phyloP scores from a whole-genome alignment of 176 grass and related monocot genomes.

The Saccharum spontaneum region DNA sequence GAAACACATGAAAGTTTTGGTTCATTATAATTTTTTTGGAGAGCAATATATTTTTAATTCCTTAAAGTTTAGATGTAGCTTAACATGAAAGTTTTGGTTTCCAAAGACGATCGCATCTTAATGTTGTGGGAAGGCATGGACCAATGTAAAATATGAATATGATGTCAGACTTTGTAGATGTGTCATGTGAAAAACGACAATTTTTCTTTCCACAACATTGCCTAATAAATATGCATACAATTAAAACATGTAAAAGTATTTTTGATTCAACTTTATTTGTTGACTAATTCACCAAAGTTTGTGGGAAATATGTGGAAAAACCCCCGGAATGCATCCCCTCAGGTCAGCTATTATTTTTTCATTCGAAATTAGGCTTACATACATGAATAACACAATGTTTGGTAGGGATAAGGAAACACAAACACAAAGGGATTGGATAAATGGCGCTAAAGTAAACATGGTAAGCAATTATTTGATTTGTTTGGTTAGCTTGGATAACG shows the following conservation, averaged over 20 bases:
- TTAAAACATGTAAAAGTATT: not conserved
- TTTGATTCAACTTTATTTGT: not conserved
- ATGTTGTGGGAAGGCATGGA: not conserved
- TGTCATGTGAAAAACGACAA: not conserved
- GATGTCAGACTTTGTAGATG: not conserved
- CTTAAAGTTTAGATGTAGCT: not conserved
- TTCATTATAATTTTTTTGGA: not conserved
- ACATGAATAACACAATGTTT: not conserved
- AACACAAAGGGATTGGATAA: too few species aligned
- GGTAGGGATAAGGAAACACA: too few species aligned
- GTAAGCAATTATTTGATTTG: too few species aligned
- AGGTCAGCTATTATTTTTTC: not conserved
- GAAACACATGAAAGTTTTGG: not conserved
- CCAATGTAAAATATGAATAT: too few species aligned
- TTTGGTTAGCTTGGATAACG: too few species aligned
- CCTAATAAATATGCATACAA: not conserved
- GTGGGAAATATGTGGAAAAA: too few species aligned
- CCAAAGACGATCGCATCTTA: not conserved
- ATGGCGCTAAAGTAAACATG: too few species aligned
- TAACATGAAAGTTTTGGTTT: not conserved
- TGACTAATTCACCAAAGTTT: too few species aligned
- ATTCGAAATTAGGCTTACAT: not conserved
- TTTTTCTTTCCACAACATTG: not conserved
- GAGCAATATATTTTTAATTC: not conserved
- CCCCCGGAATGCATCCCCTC: too few species aligned